Base-by-base conservation (phyloP, 2,329 filamentous ascomycete genomes). In the Beauveria sp. region DNA sequence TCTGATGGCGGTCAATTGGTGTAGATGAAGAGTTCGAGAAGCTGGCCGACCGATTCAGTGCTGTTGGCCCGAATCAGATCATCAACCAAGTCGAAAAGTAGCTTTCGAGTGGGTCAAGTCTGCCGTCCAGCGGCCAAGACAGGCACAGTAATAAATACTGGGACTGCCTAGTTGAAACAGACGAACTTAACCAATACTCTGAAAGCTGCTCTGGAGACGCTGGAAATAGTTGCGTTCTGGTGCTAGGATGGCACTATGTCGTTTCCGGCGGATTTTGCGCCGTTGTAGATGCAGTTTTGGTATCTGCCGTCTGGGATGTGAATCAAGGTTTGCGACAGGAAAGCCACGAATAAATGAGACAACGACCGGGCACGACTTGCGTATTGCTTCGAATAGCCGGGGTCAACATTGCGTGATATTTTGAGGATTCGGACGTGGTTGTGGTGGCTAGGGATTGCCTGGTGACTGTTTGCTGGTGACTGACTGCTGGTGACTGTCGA, bases 61-160 rank as follows among this genome's bases (percentile, higher is more conserved):
- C 43, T 40, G 46, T 20, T 5, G 55, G 46, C 55, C 16, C 46
- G 24, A 58, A 34, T 58, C 55, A 43, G 46, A 51, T 51, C 55
- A 58, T 51, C 34, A 3, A 37, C 34, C 55, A 52, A 30, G 30
- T 9, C 44, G 20, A 50, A 57, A 40, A 41, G 43, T 57, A 58
- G 55, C 55, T 51, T 44, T 44, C 34, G 51, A 58, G 55, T 58
- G 55, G 55, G 55, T 58, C 55, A 20, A 22, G 40, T n/a, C n/a
- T 9, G 40, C 20, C 18, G 3, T 6, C 9, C n/a, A n/a, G 53
- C 18, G 12, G 52, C 22, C 52, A 18, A 43, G 37, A 43, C 37
- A 44, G 37, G 20, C 40, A 30, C 30, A 34, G 47, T 37, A 37
- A 37, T 50, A n/a, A 34, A 54, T 43, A 34, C 52, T 43, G 52